phyloP scores from a whole-genome alignment of 345 rosid genomes.

The Orychophragmus violaceus region DNA sequence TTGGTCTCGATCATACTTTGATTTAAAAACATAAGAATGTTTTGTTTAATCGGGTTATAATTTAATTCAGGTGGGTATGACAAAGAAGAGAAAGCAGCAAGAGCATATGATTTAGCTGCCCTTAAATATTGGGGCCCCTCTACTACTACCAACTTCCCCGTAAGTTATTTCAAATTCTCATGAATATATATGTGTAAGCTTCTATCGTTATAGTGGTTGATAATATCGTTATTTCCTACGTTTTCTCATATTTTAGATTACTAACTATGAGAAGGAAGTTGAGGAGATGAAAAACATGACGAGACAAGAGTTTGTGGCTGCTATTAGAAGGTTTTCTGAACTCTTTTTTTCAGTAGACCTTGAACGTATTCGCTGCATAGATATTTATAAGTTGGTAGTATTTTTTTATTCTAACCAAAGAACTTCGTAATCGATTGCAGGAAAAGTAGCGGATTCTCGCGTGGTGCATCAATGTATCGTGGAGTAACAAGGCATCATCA shows the following conservation, averaged over 20 bases:
- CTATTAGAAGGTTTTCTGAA: conserved; percentile 69
- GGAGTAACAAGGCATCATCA: conserved; percentile 99
- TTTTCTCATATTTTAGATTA: conserved; percentile 43
- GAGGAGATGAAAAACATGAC: conserved; percentile 99
- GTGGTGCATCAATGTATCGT: conserved; percentile 99
- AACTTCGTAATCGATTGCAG: conserved; percentile 29
- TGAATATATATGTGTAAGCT: neutral
- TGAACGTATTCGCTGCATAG: neutral
- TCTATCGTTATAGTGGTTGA: neutral
- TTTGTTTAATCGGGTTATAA: neutral
- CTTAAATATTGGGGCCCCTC: conserved; percentile 98
- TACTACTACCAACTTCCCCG: conserved; percentile 94
- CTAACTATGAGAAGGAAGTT: conserved; percentile 90
- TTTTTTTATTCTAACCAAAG: conserved; percentile 10
- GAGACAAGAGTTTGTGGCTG: conserved; percentile 93
- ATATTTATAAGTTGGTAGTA: neutral
- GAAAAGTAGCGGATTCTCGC: conserved; percentile 98
- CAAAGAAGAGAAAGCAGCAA: conserved; percentile 98
- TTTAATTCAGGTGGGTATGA: conserved; percentile 80
- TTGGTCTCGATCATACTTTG: neutral
- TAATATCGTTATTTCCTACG: neutral
- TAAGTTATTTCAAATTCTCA: conserved; percentile 16
- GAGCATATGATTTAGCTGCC: conserved; percentile 95
- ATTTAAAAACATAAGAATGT: neutral
- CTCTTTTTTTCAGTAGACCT: neutral